These are phyloP conservation scores for Tulasnella sp. DNA, from an alignment of 768 basidiomycete species.

Conservation along the genomic window DNA sequence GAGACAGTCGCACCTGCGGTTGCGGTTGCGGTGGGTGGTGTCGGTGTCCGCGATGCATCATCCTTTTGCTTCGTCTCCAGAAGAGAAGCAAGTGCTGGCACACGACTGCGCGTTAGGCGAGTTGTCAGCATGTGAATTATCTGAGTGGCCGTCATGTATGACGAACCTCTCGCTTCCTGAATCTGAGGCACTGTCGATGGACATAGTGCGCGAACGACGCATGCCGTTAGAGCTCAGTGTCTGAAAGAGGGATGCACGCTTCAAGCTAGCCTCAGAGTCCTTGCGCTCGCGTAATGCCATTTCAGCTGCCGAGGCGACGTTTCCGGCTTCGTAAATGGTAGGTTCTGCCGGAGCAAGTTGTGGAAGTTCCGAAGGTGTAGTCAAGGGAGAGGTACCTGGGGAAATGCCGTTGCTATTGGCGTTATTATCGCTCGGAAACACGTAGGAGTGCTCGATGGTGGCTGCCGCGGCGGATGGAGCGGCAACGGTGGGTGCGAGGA, in stretches of 20 bases:
- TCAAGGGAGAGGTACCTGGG: too few relatives aligned
- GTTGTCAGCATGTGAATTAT: neutral
- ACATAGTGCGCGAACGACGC: too few relatives aligned
- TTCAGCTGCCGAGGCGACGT: neutral
- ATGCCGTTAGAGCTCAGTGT: neutral
- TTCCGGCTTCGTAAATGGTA: neutral
- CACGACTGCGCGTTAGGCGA: too few relatives aligned
- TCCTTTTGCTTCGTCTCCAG: slow-evolving; percentile 8
- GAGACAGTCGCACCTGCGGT: too few relatives aligned
- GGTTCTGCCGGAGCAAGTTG: neutral
- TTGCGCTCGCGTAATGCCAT: neutral
- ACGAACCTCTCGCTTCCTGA: too few relatives aligned
- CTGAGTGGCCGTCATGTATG: neutral
- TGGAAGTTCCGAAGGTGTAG: neutral
- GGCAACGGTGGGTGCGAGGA: neutral
- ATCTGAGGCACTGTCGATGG: too few relatives aligned
- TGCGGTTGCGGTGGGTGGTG: too few relatives aligned
- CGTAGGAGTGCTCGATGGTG: too few relatives aligned
- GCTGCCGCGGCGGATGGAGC: neutral
- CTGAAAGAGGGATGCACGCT: neutral
- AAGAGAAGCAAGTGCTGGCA: slow-evolving; percentile 7
- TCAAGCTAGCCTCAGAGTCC: slow-evolving; percentile 6
- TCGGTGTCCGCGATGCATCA: neutral
- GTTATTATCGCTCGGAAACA: too few relatives aligned
- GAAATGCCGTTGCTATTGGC: too few relatives aligned